A percentile compares a stretch with the other conserved stretches of the same genome.
Conservation (phyloP, 768 basidiomycete genomes). For the Suillus bovinus region DNA sequence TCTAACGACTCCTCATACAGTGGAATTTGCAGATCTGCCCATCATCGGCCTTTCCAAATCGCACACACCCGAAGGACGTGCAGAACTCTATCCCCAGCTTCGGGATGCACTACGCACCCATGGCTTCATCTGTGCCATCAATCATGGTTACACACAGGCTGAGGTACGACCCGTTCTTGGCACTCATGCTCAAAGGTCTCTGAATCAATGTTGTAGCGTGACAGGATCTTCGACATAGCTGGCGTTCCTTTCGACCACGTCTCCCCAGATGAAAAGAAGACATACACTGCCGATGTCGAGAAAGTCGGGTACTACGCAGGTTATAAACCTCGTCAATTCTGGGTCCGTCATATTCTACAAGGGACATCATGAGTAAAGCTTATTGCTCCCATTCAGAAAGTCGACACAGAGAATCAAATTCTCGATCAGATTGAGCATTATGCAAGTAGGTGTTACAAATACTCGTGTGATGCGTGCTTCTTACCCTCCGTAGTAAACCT, state of each 20-base stretch:
- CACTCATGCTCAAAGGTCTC: not conserved
- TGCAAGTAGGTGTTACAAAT: constrained; percentile 22
- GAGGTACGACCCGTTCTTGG: constrained; percentile 31
- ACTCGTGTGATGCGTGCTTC: not conserved
- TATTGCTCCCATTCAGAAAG: constrained; percentile 22
- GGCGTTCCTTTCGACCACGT: constrained; percentile 40
- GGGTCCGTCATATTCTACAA: constrained; percentile 36
- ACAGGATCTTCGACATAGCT: constrained; percentile 44
- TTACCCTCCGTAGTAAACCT: constrained; percentile 24
- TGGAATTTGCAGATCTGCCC: constrained; percentile 38
- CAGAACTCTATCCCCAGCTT: constrained; percentile 28
- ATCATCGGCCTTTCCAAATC: constrained; percentile 35
- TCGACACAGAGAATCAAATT: constrained; percentile 35
- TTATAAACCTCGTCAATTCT: constrained; percentile 54
- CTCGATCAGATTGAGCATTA: constrained; percentile 36
- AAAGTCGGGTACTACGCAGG: constrained; percentile 52
- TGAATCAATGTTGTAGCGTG: constrained; percentile 28
- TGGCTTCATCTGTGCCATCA: constrained; percentile 50
- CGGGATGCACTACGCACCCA: constrained; percentile 34
- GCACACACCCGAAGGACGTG: constrained; percentile 32
- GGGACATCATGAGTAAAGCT: no score
- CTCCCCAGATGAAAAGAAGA: constrained; percentile 36
- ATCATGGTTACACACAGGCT: constrained; percentile 43
- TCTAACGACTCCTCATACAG: constrained; percentile 15
- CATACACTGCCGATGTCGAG: constrained; percentile 38